phyloP scores from a whole-genome alignment of 2,329 filamentous ascomycete species.

The Aureobasidium vineae region DNA sequence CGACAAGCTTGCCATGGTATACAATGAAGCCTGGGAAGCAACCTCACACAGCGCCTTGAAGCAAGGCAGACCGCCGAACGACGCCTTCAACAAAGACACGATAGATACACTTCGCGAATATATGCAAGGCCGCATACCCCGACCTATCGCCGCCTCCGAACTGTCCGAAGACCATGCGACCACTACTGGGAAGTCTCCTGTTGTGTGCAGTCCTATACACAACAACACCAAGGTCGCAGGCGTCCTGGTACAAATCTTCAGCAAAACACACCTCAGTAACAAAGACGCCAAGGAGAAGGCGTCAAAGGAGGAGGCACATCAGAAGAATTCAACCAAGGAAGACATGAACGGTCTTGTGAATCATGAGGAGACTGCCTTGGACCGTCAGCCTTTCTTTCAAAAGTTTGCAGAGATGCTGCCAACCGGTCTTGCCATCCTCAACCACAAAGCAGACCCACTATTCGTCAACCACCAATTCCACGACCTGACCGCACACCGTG shows the following conservation, averaged over 20 bases:
- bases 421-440: slow-evolving; percentile 48
- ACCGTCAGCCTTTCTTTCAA: slow-evolving; percentile 46
- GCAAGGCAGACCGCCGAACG: slow-evolving; percentile 40
- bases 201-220: slow-evolving; percentile 33
- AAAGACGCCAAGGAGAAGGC: background rate
- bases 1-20: slow-evolving; percentile 40
- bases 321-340: background rate
- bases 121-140: slow-evolving; percentile 30
- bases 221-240: slow-evolving; percentile 23
- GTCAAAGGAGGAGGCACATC: background rate
- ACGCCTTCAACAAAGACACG: slow-evolving; percentile 39
- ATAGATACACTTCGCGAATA: slow-evolving; percentile 39
- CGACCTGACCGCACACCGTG: slow-evolving; percentile 46
- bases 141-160: slow-evolving; percentile 30
- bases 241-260: slow-evolving; percentile 33
- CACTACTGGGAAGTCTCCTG: slow-evolving; percentile 27
- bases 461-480: slow-evolving; percentile 51
- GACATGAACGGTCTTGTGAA: background rate
- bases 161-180: slow-evolving; percentile 26
- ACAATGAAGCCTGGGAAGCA: slow-evolving; percentile 46
- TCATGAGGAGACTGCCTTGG: slow-evolving; percentile 28
- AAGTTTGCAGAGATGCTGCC: slow-evolving; percentile 49
- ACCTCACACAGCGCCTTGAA: slow-evolving; percentile 37
- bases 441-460: slow-evolving; percentile 46
- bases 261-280: background rate